These are phyloP conservation scores for Scleroderma bovista DNA, from an alignment of 768 basidiomycete genomes.

Conservation along the genomic window DNA sequence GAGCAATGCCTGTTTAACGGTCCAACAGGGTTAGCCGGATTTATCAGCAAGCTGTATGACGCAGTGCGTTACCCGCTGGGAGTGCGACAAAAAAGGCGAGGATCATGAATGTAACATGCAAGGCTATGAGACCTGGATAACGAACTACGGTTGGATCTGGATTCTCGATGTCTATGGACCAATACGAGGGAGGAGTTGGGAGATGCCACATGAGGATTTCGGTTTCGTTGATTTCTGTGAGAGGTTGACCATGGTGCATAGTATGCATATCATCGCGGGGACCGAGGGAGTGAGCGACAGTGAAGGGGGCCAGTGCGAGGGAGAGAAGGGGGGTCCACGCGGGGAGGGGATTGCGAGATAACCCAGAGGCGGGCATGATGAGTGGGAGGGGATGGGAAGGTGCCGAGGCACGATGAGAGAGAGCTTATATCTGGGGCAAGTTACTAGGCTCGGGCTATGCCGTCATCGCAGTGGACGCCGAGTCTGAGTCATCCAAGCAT, in stretches of 20 bases:
- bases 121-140: conserved; percentile 64
- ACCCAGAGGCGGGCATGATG: neutral
- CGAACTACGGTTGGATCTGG: conserved; percentile 37
- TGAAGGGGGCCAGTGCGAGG: neutral
- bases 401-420: neutral
- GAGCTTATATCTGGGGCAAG: no score
- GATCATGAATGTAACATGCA: conserved; percentile 70
- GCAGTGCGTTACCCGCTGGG: conserved; percentile 55
- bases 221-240: conserved; percentile 71
- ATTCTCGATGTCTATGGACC: conserved; percentile 69
- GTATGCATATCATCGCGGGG: conserved; percentile 32
- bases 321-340: neutral
- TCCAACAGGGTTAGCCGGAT: neutral
- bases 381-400: neutral
- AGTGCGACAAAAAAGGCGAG: conserved; percentile 80
- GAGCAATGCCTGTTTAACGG: conserved; percentile 57
- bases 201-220: conserved; percentile 58
- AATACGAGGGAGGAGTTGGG: conserved; percentile 78
- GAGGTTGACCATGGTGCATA: conserved; percentile 43
- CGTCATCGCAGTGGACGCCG: no score
- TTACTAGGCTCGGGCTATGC: no score
- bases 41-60: neutral
- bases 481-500: no score
- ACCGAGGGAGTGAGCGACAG: conserved; percentile 17
- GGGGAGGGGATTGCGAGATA: neutral